Percentiles rank a stretch among this genome's conserved stretches.
These are phyloP conservation scores for Fusarium sp. DNA, from an alignment of 2,329 filamentous ascomycete genomes.

Conservation along the genomic window DNA sequence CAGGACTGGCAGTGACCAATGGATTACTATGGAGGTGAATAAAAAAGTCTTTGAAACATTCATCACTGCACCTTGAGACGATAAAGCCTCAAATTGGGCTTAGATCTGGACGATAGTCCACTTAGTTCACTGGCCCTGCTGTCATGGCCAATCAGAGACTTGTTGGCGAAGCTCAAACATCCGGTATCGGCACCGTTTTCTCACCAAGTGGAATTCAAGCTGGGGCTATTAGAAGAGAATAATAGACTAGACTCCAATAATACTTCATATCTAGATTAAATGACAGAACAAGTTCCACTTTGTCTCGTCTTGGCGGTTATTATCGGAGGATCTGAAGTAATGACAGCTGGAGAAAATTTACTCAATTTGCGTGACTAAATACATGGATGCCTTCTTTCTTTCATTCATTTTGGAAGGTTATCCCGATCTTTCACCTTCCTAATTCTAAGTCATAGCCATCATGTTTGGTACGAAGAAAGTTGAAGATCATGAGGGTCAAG, in stretches of 20 bases:
- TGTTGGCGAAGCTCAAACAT: constrained; percentile 10
- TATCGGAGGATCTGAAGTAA: constrained; percentile 1
- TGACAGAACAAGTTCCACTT: not conserved
- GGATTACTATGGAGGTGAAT: too few relatives aligned
- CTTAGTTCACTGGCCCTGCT: not conserved
- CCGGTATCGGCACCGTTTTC: constrained; percentile 15
- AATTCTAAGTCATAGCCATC: not conserved
- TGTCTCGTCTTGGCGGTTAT: constrained; percentile 1
- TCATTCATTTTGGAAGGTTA: constrained; percentile 4
- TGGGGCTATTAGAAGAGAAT: constrained; percentile 1
- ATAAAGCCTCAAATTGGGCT: constrained; percentile 7
- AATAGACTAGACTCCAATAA: not conserved
- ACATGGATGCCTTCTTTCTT: constrained; percentile 15
- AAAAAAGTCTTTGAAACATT: too few relatives aligned
- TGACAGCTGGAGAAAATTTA: constrained; percentile 1
- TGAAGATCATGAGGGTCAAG: constrained; percentile 7
- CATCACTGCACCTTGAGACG: not conserved
- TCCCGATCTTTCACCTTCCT: not conserved
- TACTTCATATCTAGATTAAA: not conserved
- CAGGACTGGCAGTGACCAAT: too few relatives aligned
- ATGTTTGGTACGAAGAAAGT: constrained; percentile 6
- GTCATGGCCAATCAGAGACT: constrained; percentile 5
- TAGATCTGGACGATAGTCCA: constrained; percentile 1
- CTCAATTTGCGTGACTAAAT: not conserved
- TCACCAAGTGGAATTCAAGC: constrained; percentile 14